Evolutionary conservation across 768 basidiomycete species (phyloP), one percentile per base, ranked within the genome.

Genomic region (Calocybe indica): DNA sequence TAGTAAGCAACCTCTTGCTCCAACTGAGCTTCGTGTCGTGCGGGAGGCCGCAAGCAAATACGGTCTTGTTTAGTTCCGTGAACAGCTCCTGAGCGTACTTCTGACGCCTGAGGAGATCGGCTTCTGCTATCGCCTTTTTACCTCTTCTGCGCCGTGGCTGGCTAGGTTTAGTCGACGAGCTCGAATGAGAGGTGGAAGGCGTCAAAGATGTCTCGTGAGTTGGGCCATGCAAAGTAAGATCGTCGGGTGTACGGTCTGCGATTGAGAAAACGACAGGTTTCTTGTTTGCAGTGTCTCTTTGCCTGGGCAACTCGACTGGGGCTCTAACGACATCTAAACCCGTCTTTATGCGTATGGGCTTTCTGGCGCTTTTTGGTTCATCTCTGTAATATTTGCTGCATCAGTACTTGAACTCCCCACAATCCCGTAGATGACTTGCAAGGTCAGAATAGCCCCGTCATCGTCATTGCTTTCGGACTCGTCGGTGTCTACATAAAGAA

Each of bases 1-100:
- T 88, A 1, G 79, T 79, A 46, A 78, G 52, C 32, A 89, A 55
- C 32, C 82, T 69, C 52, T 78, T 81, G 54, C 71, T 89, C 87
- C 87, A 89, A 39, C 70, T 74, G 3, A 89, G 61, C 48, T 71
- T 65, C 1, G 84, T 83, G 6, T 73, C 61, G 12, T 59, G 57
- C 3, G 86, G 84, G 14, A 88, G 61, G 7, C 64, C 66, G 48
- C 70, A 61, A 8, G 72, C 66, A 53, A 89, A 89, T 31, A 87
- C 73, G 1, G 59, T 56, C 9, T 52, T 57, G 55, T 88, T 88
- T 37, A 88, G 67, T 52, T 81, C 78, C 9, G 60, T 52, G 52
- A 86, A 88, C n/a, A 88, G 60, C 22, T 70, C 54, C 32, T 71
- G 62, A 2, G 87, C 84, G 59, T 85, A 87, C 3, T 57, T 58